Evolutionary conservation across 331 rosid species (phyloP).

Genomic region (Acacia pycnantha): DNA sequence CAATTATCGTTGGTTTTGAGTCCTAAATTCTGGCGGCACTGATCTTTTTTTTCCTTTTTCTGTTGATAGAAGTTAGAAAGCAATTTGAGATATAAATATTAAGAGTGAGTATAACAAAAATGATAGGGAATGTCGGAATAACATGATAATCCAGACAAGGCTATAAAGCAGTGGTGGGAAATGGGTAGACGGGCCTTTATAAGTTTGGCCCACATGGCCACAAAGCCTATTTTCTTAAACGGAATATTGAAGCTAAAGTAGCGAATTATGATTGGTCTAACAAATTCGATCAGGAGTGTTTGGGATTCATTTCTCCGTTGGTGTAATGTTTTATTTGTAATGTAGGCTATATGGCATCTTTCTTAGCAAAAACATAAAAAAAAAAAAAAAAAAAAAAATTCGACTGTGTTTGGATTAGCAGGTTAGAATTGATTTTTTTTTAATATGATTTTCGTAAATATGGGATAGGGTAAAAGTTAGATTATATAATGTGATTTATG

Average conservation of each 20-base stretch:
- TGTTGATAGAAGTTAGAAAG: neutral
- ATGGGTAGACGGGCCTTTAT: neutral
- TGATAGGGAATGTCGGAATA: neutral
- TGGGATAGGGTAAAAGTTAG: no score
- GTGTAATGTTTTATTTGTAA: no score
- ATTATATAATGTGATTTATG: no score
- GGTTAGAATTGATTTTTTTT: no score
- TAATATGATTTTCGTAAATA: no score
- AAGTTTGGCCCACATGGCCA: neutral
- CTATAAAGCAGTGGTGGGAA: neutral
- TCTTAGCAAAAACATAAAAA: no score
- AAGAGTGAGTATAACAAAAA: neutral
- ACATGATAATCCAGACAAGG: neutral
- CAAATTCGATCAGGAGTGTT: no score
- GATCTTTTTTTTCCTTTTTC: neutral
- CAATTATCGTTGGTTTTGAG: neutral
- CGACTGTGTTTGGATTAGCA: no score
- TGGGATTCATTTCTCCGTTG: no score
- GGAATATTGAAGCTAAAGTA: neutral
- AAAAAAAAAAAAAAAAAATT: no score
- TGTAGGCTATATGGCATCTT: no score
- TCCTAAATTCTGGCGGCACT: neutral
- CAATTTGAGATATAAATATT: neutral
- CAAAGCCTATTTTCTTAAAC: neutral
- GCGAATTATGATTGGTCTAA: no score